Evolutionary conservation across 495 filamentous ascomycete genomes (phyloP).

Genomic region (Aspergillus saccharolyticus): DNA sequence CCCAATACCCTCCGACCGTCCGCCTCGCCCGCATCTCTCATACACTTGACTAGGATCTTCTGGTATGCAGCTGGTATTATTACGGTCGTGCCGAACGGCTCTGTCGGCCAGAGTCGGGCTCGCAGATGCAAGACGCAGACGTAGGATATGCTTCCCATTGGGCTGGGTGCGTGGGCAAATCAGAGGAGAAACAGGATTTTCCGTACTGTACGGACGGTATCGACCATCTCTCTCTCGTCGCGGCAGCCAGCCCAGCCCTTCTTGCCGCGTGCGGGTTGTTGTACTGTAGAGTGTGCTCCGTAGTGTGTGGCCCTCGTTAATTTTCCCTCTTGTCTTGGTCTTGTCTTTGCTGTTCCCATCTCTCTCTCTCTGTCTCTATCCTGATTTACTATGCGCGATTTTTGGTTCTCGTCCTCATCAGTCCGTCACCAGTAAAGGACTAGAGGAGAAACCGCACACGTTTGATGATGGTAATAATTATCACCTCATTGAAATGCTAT

Average conservation of each 20-base stretch:
- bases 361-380: not conserved
- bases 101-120: slow-evolving; percentile 1
- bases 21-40: not conserved
- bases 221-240: too few relatives aligned
- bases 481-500: not conserved
- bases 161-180: not conserved
- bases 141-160: not conserved
- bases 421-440: slow-evolving; percentile 1
- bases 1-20: not conserved
- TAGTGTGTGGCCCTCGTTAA: slow-evolving; percentile 17
- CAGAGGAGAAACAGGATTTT: slow-evolving; percentile 12
- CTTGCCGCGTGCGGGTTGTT: slow-evolving; percentile 23
- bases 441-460: not conserved
- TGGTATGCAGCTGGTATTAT: not conserved
- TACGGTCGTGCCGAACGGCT: not conserved
- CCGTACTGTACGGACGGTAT: slow-evolving; percentile 31
- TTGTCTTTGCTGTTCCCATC: slow-evolving; percentile 20
- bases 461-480: slow-evolving; percentile 10
- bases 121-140: not conserved
- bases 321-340: slow-evolving; percentile 19
- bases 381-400: slow-evolving; percentile 25
- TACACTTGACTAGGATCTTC: too few relatives aligned
- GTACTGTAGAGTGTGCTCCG: not conserved
- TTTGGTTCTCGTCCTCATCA: slow-evolving; percentile 5
- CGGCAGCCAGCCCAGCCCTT: slow-evolving; percentile 2